phyloP scores from a whole-genome alignment of 176 grass and related monocot species.

The Guadua angustifolia region DNA sequence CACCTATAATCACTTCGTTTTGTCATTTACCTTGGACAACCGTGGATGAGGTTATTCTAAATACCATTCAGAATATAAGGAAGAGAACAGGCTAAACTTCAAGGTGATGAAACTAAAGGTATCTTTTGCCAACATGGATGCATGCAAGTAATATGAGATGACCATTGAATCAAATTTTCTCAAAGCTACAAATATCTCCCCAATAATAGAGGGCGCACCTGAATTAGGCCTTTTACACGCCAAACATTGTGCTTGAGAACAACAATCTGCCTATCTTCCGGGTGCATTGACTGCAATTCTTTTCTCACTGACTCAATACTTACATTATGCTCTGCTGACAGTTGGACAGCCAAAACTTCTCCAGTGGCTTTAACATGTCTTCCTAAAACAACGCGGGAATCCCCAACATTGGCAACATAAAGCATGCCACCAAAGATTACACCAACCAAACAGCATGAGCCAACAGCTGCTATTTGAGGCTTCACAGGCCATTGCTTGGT shows the following conservation, averaged over 20 bases:
- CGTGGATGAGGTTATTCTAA: not conserved
- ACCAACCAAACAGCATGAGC: slow-evolving; percentile 89
- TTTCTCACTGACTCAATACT: slow-evolving; percentile 78
- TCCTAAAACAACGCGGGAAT: slow-evolving; percentile 84
- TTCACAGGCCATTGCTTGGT: slow-evolving; percentile 81
- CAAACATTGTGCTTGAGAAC: slow-evolving; percentile 98
- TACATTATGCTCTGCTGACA: slow-evolving; percentile 93
- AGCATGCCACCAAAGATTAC: slow-evolving; percentile 73
- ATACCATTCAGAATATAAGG: slow-evolving; percentile 14
- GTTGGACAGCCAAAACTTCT: slow-evolving; percentile 82
- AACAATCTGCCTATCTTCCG: slow-evolving; percentile 78
- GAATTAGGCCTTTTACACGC: slow-evolving; percentile 96
- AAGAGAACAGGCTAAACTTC: not conserved
- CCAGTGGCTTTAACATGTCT: slow-evolving; percentile 82
- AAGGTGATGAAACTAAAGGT: not conserved
- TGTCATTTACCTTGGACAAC: slow-evolving; percentile 19
- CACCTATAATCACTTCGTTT: not conserved
- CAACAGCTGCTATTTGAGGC: slow-evolving; percentile 91
- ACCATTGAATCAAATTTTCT: not conserved
- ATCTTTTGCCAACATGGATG: not conserved
- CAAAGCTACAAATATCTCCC: not conserved
- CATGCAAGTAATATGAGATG: not conserved
- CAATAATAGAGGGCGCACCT: slow-evolving; percentile 50
- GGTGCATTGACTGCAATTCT: slow-evolving; percentile 83
- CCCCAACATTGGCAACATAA: slow-evolving; percentile 84